Base-by-base conservation (phyloP, 176 grass and related monocot species). In the Rhynchospora tenuis region DNA sequence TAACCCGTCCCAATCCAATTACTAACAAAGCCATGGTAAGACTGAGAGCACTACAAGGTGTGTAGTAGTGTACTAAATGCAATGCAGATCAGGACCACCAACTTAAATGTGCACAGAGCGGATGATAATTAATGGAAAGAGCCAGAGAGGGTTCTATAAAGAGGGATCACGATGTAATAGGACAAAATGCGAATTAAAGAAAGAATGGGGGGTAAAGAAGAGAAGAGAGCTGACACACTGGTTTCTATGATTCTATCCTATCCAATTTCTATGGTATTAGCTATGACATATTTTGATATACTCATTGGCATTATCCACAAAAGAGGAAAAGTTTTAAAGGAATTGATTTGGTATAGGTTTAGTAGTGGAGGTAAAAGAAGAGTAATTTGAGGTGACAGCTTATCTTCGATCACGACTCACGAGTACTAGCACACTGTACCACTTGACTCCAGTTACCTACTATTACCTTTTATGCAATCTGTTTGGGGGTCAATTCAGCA, bases 161-260 rank as follows among this genome's bases (percentile, higher is more conserved):
- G 67, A 71, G 67, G 67, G 66, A 45, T 71, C 38, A 46, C 38
- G 42, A 71, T 71, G 67, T n/a, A 75, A 75, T 47, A 28, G 72
- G 47, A 75, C 72, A 75, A 15, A 51, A 45, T 75, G 48, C 47
- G 22, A 75, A 75, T 75, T 75, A 75, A 75, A 75, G 72, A 68
- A 31, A 31, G 16, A 68, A 63, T 63, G 22, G 23, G 60, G 60
- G 60, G 10, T 23, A 63, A 11, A 63, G 23, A 24, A 63, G 9
- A 63, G 60, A 63, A 63, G 60, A 70, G 31, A 42, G 33, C 66
- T 44, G 66, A n/a, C 14, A 15, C 66, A 70, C 16, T 70, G 33
- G 31, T 6, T 69, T 38, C 65, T 44, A n/a, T 51, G 11, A 8
- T 19, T 19, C 38, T 45, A 9, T 38, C 12, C 27, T 68, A 68